Conservation (phyloP, 2,329 filamentous ascomycete genomes). For the Pyrenochaeta sp. region DNA sequence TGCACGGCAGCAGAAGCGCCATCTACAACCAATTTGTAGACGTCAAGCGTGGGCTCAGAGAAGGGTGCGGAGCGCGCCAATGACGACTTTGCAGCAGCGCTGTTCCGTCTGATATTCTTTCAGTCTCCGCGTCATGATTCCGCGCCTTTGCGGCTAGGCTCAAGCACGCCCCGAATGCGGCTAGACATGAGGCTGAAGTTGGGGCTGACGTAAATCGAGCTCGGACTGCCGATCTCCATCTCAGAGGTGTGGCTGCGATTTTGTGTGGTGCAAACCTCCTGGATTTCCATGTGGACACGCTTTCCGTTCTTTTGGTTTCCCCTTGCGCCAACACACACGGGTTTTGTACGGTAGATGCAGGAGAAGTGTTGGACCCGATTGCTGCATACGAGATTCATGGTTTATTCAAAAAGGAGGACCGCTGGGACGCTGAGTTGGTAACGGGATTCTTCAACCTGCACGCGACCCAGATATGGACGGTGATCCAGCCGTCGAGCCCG, state of each 20-base stretch:
- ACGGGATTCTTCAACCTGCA: conserved; percentile 23
- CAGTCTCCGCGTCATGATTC: conserved; percentile 44
- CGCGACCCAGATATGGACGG: conserved; percentile 66
- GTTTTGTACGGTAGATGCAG: conserved; percentile 1
- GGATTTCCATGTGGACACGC: conserved; percentile 40
- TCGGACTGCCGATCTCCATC: too few relatives aligned
- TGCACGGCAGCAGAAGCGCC: too few relatives aligned
- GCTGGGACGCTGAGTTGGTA: conserved; percentile 31
- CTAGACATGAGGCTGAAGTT: too few relatives aligned
- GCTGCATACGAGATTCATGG: conserved; percentile 28
- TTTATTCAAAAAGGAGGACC: conserved; percentile 17
- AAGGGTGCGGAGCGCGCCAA: too few relatives aligned
- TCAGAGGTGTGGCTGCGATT: conserved; percentile 19
- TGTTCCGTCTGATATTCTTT: too few relatives aligned
- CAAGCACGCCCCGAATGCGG: too few relatives aligned
- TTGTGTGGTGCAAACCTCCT: conserved; percentile 20
- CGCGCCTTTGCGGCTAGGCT: conserved; percentile 28
- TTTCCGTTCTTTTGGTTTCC: conserved; percentile 17
- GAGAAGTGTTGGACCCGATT: too few relatives aligned
- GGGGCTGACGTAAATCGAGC: conserved; percentile 21
- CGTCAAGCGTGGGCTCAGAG: too few relatives aligned
- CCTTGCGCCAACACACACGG: conserved; percentile 22
- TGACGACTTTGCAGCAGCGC: conserved; percentile 24
- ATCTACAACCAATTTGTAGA: too few relatives aligned
- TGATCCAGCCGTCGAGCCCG: conserved; percentile 71